Percentiles rank a stretch among this genome's conserved stretches.
phyloP scores from a whole-genome alignment of 331 rosid genomes.

The Phaseolus coccineus region DNA sequence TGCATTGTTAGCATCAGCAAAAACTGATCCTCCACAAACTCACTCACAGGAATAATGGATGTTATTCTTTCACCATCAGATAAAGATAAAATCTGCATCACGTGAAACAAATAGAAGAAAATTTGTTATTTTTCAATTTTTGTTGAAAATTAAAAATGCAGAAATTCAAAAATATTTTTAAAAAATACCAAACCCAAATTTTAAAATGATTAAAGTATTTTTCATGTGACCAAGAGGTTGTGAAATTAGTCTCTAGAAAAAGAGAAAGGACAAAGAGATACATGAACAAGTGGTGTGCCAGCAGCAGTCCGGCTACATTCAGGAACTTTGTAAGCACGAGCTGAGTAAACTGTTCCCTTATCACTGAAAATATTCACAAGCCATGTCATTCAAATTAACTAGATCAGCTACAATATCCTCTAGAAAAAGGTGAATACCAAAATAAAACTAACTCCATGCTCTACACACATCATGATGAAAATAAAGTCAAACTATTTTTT shows the following conservation, averaged over 20 bases:
- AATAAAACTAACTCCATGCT: slow-evolving; percentile 34
- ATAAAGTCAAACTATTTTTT: background rate
- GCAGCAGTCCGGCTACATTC: slow-evolving; percentile 93
- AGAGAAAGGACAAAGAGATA: slow-evolving; percentile 43
- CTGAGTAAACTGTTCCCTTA: slow-evolving; percentile 89
- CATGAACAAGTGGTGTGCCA: slow-evolving; percentile 94
- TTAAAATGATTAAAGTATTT: background rate
- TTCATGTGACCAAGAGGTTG: background rate
- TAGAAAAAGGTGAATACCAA: slow-evolving; percentile 20
- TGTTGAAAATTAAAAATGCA: background rate
- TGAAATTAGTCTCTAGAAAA: background rate
- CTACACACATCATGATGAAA: background rate
- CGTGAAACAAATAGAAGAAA: slow-evolving; percentile 20
- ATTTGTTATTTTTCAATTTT: background rate
- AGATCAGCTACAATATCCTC: slow-evolving; percentile 39
- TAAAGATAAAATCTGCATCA: slow-evolving; percentile 84
- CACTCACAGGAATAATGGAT: slow-evolving; percentile 93
- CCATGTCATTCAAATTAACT: slow-evolving; percentile 32
- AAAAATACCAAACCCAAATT: background rate
- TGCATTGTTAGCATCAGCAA: slow-evolving; percentile 92
- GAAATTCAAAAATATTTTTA: background rate
- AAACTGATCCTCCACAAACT: slow-evolving; percentile 83
- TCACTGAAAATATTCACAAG: slow-evolving; percentile 64
- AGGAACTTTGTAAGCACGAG: slow-evolving; percentile 96
- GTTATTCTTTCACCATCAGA: slow-evolving; percentile 97